Evolutionary conservation across 2,329 filamentous ascomycete genomes (phyloP).

Genomic region (Zasmidium angulare): DNA sequence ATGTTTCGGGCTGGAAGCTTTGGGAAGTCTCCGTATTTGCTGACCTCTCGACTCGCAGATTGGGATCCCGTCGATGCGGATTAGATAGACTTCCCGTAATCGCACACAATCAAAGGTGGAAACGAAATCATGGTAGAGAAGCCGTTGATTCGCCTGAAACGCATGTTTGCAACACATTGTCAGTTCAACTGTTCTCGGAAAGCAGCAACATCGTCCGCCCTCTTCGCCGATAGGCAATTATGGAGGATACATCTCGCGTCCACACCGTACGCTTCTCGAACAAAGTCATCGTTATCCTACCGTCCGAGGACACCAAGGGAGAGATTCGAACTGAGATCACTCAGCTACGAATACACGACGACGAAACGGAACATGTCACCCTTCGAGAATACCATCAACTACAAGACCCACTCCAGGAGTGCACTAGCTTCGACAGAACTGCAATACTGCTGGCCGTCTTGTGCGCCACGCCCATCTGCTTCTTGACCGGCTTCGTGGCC

Average conservation of each 20-base stretch:
- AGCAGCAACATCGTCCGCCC: neutral
- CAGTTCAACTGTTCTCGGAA: neutral
- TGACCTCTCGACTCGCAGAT: conserved; percentile 24
- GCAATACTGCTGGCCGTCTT: too few relatives aligned
- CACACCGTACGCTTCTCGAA: neutral
- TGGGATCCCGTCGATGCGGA: conserved; percentile 37
- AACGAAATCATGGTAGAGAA: neutral
- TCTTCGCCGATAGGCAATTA: too few relatives aligned
- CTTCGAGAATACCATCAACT: too few relatives aligned
- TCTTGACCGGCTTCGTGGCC: too few relatives aligned
- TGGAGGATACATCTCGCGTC: neutral
- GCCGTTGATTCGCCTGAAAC: neutral
- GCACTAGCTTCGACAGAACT: too few relatives aligned
- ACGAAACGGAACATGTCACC: too few relatives aligned
- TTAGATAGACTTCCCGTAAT: conserved; percentile 2
- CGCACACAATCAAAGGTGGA: neutral
- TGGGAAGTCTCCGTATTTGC: neutral
- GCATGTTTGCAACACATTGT: neutral
- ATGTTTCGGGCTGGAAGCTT: conserved; percentile 41
- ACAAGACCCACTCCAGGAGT: too few relatives aligned
- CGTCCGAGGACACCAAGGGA: neutral
- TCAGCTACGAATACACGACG: neutral
- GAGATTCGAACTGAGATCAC: neutral
- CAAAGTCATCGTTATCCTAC: neutral
- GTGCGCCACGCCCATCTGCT: too few relatives aligned